Evolutionary conservation across 495 filamentous ascomycete genomes (phyloP).

Genomic region (Neurospora sp.): DNA sequence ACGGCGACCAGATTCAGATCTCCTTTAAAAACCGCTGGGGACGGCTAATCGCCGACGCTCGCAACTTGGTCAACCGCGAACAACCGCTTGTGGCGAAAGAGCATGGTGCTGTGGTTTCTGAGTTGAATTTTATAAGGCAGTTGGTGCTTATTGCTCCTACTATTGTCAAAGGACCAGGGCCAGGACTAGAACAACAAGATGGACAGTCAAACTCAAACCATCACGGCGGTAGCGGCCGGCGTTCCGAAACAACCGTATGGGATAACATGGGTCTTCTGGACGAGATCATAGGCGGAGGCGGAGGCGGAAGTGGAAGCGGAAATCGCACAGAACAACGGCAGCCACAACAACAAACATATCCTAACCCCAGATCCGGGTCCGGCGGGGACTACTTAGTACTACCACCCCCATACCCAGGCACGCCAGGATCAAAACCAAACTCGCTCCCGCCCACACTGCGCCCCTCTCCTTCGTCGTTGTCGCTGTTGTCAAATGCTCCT

Average conservation of each 20-base stretch:
- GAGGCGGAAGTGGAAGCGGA: neutral
- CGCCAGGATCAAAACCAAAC: neutral
- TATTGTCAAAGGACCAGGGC: conserved; percentile 16
- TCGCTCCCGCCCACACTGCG: neutral
- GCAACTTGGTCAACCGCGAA: neutral
- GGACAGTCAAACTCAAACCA: neutral
- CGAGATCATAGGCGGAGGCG: conserved; percentile 23
- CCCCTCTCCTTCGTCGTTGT: neutral
- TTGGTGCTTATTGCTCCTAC: conserved; percentile 45
- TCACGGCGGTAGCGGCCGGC: conserved; percentile 44
- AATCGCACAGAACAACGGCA: neutral
- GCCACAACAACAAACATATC: neutral
- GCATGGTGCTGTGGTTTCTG: conserved; percentile 13
- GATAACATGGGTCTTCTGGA: conserved; percentile 46
- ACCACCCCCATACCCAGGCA: neutral
- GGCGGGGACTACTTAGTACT: neutral
- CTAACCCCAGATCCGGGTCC: neutral
- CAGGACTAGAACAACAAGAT: neutral
- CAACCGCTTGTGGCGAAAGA: conserved; percentile 8
- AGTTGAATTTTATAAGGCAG: conserved; percentile 45
- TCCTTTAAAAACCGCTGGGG: neutral
- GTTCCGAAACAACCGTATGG: conserved; percentile 45
- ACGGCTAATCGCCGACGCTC: conserved; percentile 1
- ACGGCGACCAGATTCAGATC: neutral
- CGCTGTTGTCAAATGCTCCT: neutral